A percentile compares a stretch with the other conserved stretches of the same genome.
These are phyloP conservation scores for Cladosporium cucumerinum DNA, from an alignment of 2,329 filamentous ascomycete genomes.

Conservation along the genomic window DNA sequence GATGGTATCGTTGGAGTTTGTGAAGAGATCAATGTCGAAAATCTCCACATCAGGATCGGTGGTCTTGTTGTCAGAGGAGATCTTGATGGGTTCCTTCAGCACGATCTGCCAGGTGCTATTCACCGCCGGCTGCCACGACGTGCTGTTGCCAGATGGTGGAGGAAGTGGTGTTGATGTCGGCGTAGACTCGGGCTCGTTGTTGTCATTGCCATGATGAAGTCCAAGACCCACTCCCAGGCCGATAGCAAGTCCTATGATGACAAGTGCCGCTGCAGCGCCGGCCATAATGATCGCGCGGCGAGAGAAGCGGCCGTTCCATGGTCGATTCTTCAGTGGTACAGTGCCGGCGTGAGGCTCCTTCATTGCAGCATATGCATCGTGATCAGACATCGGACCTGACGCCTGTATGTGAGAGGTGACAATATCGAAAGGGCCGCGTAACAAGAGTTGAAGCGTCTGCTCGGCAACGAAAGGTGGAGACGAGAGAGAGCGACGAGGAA, in stretches of 20 bases:
- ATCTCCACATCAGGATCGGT: slow-evolving; percentile 52
- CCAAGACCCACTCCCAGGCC: slow-evolving; percentile 17
- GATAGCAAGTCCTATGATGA: slow-evolving; percentile 15
- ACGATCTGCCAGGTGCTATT: slow-evolving; percentile 62
- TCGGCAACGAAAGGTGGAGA: not conserved
- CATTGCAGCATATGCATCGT: slow-evolving; percentile 7
- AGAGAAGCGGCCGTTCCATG: slow-evolving; percentile 8
- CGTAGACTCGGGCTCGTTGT: not conserved
- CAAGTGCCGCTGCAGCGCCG: slow-evolving; percentile 11
- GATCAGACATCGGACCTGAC: slow-evolving; percentile 7
- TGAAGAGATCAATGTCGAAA: slow-evolving; percentile 62
- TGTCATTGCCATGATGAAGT: not conserved
- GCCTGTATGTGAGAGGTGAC: not conserved
- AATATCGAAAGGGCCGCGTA: not conserved
- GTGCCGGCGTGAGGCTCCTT: slow-evolving; percentile 7
- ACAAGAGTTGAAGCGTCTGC: not conserved
- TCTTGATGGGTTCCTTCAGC: slow-evolving; percentile 44
- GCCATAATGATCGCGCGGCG: slow-evolving; percentile 11
- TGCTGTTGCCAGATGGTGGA: slow-evolving; percentile 10
- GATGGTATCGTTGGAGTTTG: slow-evolving; percentile 49
- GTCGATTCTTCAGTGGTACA: not conserved
- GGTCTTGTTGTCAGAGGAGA: slow-evolving; percentile 34
- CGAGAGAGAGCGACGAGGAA: not conserved
- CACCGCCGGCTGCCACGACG: slow-evolving; percentile 43
- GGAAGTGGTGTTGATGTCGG: not conserved